phyloP scores from a whole-genome alignment of 371 early-diverging fungal species.

The Mortierella sp. region DNA sequence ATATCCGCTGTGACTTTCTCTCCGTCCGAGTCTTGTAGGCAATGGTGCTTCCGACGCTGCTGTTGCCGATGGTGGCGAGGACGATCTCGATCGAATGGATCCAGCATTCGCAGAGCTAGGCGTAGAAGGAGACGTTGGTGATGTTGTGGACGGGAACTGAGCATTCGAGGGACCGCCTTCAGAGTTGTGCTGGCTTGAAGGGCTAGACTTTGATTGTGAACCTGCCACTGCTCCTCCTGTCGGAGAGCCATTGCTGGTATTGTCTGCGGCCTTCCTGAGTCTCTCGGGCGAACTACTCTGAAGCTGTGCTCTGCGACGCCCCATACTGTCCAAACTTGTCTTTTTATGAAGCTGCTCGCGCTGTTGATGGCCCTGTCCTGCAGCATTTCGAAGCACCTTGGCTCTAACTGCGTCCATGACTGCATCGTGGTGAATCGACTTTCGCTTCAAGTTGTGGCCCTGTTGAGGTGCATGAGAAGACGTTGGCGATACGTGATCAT shows the following conservation, averaged over 20 bases:
- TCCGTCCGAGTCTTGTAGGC: neutral
- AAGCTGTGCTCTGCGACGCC: constrained; percentile 20
- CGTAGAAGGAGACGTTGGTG: constrained; percentile 19
- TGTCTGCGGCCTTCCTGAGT: constrained; percentile 11
- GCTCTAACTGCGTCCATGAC: constrained; percentile 52
- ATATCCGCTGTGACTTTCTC: constrained; percentile 7
- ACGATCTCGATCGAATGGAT: constrained; percentile 19
- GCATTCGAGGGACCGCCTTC: constrained; percentile 5
- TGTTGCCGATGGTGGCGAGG: constrained; percentile 10
- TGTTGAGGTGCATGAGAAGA: constrained; percentile 24
- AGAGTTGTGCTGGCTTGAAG: neutral
- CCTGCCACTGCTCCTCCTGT: constrained; percentile 3
- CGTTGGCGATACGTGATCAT: constrained; percentile 45
- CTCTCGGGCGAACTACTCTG: constrained; percentile 23
- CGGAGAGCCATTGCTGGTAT: neutral
- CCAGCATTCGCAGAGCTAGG: constrained; percentile 14
- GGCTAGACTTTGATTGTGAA: constrained; percentile 8
- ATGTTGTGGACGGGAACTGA: neutral
- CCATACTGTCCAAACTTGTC: constrained; percentile 10
- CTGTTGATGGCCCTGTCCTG: constrained; percentile 23
- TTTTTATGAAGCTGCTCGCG: constrained; percentile 16
- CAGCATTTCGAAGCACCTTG: constrained; percentile 43
- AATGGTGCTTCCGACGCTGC: neutral
- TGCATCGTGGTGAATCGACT: constrained; percentile 48
- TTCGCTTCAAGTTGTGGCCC: constrained; percentile 37